Conservation (phyloP, 2,329 filamentous ascomycete species). For the Aureobasidium sp. region DNA sequence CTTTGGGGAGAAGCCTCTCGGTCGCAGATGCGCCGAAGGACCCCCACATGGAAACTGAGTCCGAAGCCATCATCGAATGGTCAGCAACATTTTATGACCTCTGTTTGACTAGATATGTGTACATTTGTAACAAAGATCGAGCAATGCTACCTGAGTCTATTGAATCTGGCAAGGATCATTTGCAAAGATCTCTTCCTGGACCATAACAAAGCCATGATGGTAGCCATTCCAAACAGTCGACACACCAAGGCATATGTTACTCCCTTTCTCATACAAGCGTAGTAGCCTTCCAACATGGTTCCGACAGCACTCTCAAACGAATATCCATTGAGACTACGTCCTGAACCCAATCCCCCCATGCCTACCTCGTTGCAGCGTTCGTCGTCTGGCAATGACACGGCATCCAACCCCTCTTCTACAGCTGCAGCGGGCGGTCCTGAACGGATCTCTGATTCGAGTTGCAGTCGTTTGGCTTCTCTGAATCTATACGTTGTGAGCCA, state of each 20-base stretch:
- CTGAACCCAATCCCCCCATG: slow-evolving; percentile 13
- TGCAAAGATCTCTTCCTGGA: background rate
- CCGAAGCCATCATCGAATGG: background rate
- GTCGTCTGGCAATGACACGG: slow-evolving; percentile 18
- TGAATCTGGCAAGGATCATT: background rate
- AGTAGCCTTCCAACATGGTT: slow-evolving; percentile 45
- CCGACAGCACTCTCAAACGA: slow-evolving; percentile 33
- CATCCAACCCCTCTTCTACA: slow-evolving; percentile 23
- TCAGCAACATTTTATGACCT: background rate
- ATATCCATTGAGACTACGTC: slow-evolving; percentile 23
- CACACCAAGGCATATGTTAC: slow-evolving; percentile 37
- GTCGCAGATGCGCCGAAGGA: background rate
- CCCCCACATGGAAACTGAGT: background rate
- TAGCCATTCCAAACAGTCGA: slow-evolving; percentile 20
- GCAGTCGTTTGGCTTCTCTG: slow-evolving; percentile 40
- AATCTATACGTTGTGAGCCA: slow-evolving; percentile 53
- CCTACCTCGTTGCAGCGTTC: slow-evolving; percentile 7
- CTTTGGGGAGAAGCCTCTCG: background rate
- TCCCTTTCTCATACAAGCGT: slow-evolving; percentile 41
- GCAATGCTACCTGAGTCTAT: background rate
- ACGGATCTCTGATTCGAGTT: slow-evolving; percentile 16
- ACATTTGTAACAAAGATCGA: background rate
- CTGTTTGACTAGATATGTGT: background rate
- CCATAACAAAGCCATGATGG: slow-evolving; percentile 15
- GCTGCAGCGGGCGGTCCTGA: slow-evolving; percentile 9